phyloP scores from a whole-genome alignment of 2,329 filamentous ascomycete species.

The Metarhizium brunneum region DNA sequence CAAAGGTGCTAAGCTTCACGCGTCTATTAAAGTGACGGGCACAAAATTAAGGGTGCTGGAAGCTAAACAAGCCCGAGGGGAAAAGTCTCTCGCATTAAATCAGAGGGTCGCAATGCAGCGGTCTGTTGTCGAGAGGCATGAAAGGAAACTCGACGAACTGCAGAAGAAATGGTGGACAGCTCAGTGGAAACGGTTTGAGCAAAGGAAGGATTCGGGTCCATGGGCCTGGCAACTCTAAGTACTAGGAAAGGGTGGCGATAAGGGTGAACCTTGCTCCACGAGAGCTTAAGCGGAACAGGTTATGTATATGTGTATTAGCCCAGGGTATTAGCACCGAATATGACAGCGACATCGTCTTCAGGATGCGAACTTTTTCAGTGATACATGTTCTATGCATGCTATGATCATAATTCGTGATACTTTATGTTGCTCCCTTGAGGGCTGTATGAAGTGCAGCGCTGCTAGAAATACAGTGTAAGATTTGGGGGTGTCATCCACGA shows the following conservation, averaged over 20 bases:
- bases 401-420: not conserved
- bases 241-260: not conserved
- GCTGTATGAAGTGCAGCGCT: not conserved
- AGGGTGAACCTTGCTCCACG: not conserved
- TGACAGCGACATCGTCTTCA: not conserved
- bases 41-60: constrained; percentile 1
- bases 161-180: constrained; percentile 4
- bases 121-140: not conserved
- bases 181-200: constrained; percentile 4
- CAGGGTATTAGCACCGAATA: not conserved
- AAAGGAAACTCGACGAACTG: constrained; percentile 3
- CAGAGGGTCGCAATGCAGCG: not conserved
- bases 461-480: constrained; percentile 5
- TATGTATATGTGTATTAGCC: not conserved
- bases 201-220: not conserved
- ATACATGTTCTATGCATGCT: not conserved
- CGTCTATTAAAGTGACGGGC: not conserved
- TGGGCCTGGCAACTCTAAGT: too few species aligned
- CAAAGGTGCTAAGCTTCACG: not conserved
- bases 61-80: not conserved
- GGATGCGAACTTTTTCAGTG: not conserved
- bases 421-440: not conserved
- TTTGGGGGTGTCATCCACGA: constrained; percentile 1
- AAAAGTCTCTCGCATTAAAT: not conserved
- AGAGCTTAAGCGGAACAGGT: constrained; percentile 1